Conservation (phyloP, 352 stramenopile genomes). For the Thraustochytrium striatum region DNA sequence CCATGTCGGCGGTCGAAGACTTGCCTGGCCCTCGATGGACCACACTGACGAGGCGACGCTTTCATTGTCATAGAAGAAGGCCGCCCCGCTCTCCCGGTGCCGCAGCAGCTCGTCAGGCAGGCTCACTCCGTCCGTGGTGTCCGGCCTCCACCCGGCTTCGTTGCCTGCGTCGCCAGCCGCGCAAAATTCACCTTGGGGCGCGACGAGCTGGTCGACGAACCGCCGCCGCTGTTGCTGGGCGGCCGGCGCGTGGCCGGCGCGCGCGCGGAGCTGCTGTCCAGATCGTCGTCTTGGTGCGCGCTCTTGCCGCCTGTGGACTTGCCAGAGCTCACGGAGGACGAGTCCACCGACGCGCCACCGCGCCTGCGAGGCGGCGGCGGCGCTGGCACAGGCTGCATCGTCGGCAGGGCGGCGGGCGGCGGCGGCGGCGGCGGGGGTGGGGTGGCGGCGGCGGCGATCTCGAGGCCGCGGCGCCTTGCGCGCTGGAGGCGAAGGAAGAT, state of each 20-base stretch:
- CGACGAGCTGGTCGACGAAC: no score
- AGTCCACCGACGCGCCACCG: background rate
- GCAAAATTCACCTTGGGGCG: background rate
- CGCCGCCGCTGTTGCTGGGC: no score
- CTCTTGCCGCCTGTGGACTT: no score
- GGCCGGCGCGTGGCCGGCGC: background rate
- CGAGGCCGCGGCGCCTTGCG: no score
- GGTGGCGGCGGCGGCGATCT: no score
- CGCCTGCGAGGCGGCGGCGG: no score
- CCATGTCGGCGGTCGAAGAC: background rate
- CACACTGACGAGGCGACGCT: slow-evolving; percentile 28
- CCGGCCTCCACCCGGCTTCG: no score
- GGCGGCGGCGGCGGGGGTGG: no score
- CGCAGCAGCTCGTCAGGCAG: slow-evolving; percentile 10
- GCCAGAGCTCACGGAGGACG: background rate
- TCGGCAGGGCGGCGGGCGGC: no score
- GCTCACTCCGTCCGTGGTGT: slow-evolving; percentile 24
- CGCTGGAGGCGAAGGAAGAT: no score
- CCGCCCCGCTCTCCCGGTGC: background rate
- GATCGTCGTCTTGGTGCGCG: background rate
- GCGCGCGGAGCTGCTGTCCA: background rate
- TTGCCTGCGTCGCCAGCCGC: no score
- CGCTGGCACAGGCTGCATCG: no score
- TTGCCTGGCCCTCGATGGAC: background rate
- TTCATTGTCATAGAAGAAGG: background rate